Percentiles rank a stretch among this genome's conserved stretches.
Evolutionary conservation across 164 flowering plant genomes (phyloP).

Genomic region (Aristolochia fimbriata): DNA sequence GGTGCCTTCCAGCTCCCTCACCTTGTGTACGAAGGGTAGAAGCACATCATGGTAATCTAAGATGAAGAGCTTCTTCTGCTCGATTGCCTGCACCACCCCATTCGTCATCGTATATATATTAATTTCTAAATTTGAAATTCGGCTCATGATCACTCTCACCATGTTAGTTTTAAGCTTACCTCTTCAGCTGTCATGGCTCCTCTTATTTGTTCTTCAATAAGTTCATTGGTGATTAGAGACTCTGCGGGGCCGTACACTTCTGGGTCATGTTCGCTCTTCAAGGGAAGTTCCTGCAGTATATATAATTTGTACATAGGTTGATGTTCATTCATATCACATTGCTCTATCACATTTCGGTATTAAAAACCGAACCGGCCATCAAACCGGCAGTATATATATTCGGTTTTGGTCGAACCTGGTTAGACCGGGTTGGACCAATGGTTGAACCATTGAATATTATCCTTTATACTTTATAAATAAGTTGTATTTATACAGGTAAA

Average conservation of each 20-base stretch:
- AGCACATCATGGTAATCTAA: slow-evolving; percentile 25
- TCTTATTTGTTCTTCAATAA: slow-evolving; percentile 19
- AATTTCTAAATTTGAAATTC: too few species aligned
- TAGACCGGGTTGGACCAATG: too few species aligned
- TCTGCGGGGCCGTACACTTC: slow-evolving; percentile 29
- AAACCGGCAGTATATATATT: too few species aligned
- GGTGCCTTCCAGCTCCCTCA: slow-evolving; percentile 17
- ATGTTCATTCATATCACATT: neutral
- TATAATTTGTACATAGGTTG: neutral
- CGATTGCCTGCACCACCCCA: slow-evolving; percentile 17
- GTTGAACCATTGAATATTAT: too few species aligned
- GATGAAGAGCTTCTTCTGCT: slow-evolving; percentile 20
- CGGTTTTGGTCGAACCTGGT: too few species aligned
- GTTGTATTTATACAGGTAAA: too few species aligned
- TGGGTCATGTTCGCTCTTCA: slow-evolving; percentile 28
- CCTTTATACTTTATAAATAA: too few species aligned
- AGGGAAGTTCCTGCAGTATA: slow-evolving; percentile 33
- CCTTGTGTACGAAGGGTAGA: slow-evolving; percentile 23
- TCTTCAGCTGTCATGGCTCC: slow-evolving; percentile 24
- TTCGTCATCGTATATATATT: too few species aligned
- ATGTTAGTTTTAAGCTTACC: too few species aligned
- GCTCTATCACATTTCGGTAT: too few species aligned
- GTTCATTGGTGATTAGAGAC: slow-evolving; percentile 24
- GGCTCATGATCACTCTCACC: too few species aligned
- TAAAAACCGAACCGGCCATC: too few species aligned